phyloP scores from a whole-genome alignment of 805 yeast species.

The Starmerella ratchasimensis region DNA sequence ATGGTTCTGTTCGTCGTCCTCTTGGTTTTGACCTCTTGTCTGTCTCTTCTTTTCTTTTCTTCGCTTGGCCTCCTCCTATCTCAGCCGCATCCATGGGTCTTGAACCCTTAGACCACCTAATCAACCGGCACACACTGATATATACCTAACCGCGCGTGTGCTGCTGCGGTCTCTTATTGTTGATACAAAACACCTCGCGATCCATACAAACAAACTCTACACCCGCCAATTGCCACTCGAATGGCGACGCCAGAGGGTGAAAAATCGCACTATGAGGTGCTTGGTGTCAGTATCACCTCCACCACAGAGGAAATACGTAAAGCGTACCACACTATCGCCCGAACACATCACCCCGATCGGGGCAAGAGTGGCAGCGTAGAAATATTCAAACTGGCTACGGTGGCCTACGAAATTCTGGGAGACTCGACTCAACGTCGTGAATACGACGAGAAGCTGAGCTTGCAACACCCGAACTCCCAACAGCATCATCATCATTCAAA shows the following conservation, averaged over 20 bases:
- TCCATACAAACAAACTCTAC: too few relatives aligned
- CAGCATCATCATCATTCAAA: neutral
- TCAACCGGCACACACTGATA: too few relatives aligned
- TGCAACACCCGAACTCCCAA: neutral
- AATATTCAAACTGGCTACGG: slow-evolving; percentile 25
- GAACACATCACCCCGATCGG: slow-evolving; percentile 35
- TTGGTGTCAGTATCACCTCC: neutral
- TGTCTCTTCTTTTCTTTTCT: too few relatives aligned
- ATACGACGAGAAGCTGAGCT: slow-evolving; percentile 24
- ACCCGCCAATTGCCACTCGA: too few relatives aligned
- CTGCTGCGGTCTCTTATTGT: too few relatives aligned
- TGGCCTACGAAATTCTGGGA: slow-evolving; percentile 26
- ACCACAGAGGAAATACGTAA: slow-evolving; percentile 10
- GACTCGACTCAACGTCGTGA: slow-evolving; percentile 22
- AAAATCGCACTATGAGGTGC: slow-evolving; percentile 6
- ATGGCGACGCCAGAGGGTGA: neutral
- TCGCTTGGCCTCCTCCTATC: too few relatives aligned
- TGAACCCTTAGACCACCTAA: too few relatives aligned
- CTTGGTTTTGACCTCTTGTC: too few relatives aligned
- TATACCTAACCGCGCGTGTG: too few relatives aligned
- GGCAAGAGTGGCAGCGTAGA: slow-evolving; percentile 21
- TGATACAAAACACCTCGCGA: too few relatives aligned
- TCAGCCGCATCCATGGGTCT: too few relatives aligned
- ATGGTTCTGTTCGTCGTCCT: too few relatives aligned
- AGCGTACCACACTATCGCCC: slow-evolving; percentile 29